These are phyloP conservation scores for Populus euphratica DNA, from an alignment of 345 rosid species.

Conservation along the genomic window DNA sequence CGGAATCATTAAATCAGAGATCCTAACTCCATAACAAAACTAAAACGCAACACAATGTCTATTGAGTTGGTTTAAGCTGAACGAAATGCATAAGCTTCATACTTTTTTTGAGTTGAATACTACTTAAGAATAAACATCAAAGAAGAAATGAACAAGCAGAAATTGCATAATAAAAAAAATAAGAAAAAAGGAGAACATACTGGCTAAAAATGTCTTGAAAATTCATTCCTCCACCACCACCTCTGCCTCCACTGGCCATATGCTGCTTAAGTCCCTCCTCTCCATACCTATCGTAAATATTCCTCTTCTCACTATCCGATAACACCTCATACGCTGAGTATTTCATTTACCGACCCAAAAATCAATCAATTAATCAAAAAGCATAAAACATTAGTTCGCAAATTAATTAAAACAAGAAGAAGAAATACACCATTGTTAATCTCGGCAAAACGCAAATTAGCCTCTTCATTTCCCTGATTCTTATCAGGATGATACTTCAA, in stretches of 20 bases:
- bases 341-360: slow-evolving; percentile 4
- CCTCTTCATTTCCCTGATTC: slow-evolving; percentile 94
- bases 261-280: slow-evolving; percentile 97
- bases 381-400: not conserved
- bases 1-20: not conserved
- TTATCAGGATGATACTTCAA: slow-evolving; percentile 98
- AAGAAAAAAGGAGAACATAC: slow-evolving; percentile 34
- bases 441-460: slow-evolving; percentile 79
- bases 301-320: slow-evolving; percentile 85
- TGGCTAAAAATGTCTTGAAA: slow-evolving; percentile 56
- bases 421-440: slow-evolving; percentile 66
- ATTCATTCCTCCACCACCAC: slow-evolving; percentile 68
- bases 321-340: slow-evolving; percentile 87
- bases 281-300: slow-evolving; percentile 79
- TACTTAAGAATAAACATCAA: not conserved
- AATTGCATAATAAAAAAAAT: not conserved
- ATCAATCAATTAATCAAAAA: not conserved
- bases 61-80: not conserved
- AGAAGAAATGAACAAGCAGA: not conserved
- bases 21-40: not conserved
- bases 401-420: not conserved
- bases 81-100: not conserved
- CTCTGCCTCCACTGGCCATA: slow-evolving; percentile 81
- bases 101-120: not conserved
- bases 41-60: not conserved